phyloP scores from a whole-genome alignment of 2,329 filamentous ascomycete genomes.

The Leptoxyphium fumago region DNA sequence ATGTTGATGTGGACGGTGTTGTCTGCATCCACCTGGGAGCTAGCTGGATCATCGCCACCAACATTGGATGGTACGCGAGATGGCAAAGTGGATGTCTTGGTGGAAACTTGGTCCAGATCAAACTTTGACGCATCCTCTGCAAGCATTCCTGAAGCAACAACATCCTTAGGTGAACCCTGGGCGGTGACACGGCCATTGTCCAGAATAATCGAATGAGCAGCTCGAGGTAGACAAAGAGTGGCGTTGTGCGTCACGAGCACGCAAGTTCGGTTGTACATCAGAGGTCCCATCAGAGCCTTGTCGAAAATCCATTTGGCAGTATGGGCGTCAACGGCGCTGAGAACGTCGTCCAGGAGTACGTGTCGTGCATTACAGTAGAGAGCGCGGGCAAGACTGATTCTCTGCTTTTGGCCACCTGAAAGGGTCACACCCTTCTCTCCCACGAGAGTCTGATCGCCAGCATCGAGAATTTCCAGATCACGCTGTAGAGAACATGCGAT shows the following conservation, averaged over 20 bases:
- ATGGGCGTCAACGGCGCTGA: constrained; percentile 93
- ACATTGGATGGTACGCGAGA: constrained; percentile 67
- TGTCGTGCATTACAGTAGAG: constrained; percentile 93
- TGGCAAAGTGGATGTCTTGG: constrained; percentile 53
- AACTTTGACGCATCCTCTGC: constrained; percentile 67
- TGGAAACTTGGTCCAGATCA: constrained; percentile 52
- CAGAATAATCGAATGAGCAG: constrained; percentile 68
- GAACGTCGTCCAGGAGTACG: constrained; percentile 81
- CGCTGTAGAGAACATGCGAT: constrained; percentile 81
- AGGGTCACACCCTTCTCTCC: constrained; percentile 96
- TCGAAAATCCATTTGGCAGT: constrained; percentile 97
- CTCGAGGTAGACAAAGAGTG: constrained; percentile 66
- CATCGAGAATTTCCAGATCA: constrained; percentile 82
- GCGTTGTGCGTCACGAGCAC: constrained; percentile 94
- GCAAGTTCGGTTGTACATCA: constrained; percentile 83
- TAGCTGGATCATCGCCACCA: constrained; percentile 37
- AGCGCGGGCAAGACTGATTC: constrained; percentile 89
- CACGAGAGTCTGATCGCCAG: constrained; percentile 83
- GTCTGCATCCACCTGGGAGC: constrained; percentile 8
- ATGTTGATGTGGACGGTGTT: constrained; percentile 32
- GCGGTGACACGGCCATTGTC: constrained; percentile 69
- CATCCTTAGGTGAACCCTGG: constrained; percentile 62
- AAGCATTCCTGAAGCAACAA: constrained; percentile 76
- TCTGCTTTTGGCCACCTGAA: constrained; percentile 93
- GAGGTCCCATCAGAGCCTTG: constrained; percentile 73